Base-by-base conservation (phyloP, 2,329 filamentous ascomycete species). In the Malbranchea zuffiana region DNA sequence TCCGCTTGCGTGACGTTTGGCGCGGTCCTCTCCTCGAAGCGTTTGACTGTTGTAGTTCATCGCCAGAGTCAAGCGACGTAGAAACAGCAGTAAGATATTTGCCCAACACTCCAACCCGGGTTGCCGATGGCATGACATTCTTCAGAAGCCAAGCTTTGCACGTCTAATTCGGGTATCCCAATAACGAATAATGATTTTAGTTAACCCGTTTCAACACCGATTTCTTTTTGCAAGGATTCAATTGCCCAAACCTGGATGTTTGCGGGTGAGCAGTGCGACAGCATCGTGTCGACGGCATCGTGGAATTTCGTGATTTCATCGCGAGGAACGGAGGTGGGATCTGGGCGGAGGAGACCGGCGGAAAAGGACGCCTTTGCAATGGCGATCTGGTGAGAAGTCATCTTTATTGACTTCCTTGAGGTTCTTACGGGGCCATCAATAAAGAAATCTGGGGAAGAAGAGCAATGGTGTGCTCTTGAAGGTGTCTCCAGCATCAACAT, bases 131-230 rank as follows among this genome's bases (percentile, higher is more conserved):
- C 50, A 74, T 68, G 54, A 88, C 67, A 64, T 85, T 74, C 50
- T 72, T 71, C 54, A 86, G 62, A 52, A 88, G 79, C 84, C 84
- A 93, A 62, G 74, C 69, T 72, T 87, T 93, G 72, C 82, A 87
- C 69, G 75, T 82, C 86, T 93, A 74, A 43, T 12, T 20, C 40
- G 18, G 17, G 50, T 39, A 39, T 39, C 47, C 40, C 36, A 28
- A 38, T 32, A 36, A 32, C 43, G 29, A 28, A 41, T 31, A 46
- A 44, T 37, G 35, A 42, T 23, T 60, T 62, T 62, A 62, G 60
- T 55, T 57, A 47, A 49, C 47, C 45, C 44, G 43, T 44, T 40
- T 43, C 47, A 36, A n/a, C n/a, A n/a, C n/a, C n/a, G n/a, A n/a
- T n/a, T n/a, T n/a, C n/a, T n/a, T n/a, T 41, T 28, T 17, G 26